Evolutionary conservation across 2,329 filamentous ascomycete genomes (phyloP), one percentile per base, ranked within the genome.

Genomic region (Fusarium equiseti): DNA sequence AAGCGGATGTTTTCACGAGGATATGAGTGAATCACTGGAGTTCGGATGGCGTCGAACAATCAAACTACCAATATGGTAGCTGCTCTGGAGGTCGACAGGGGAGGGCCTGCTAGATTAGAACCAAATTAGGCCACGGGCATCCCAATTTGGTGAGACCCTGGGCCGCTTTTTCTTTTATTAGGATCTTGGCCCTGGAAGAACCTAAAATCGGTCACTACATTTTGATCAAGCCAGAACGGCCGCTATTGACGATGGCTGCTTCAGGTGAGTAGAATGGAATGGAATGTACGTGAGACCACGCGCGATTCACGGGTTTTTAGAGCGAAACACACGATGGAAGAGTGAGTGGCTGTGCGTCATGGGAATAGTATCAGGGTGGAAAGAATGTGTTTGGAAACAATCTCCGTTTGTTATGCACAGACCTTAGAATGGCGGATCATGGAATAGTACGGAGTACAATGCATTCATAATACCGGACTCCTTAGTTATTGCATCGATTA

Each of bases 121-220:
- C 62, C 67, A 64, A 52, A 70, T 74, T 75, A 61, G 67, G 64
- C 49, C 31, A 63, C 18, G 35, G 53, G 32, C 49, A 60, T 74
- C 70, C 73, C 27, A 60, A 75, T 74, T 53, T 69, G 69, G 71
- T 54, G 63, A 64, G 60, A 61, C 51, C 73, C 64, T 56, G 67
- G 44, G 31, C 54, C 44, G 44, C 43, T 45, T 18, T 48, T 66
- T 56, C 53, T 67, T 70, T 62, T 74, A 63, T 51, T 64, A 51
- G 52, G 56, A 52, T 35, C 38, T 44, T 54, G 53, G 52, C 35
- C 44, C 35, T 48, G 56, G 52, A 38, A 49, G 43, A 64, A 68
- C 42, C 57, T 55, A 52, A 38, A 44, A 51, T 35, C 66, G 60
- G 56, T 46, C 43, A 55, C 38, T 63, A 63, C 64, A 27, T 66